Evolutionary conservation across 2,329 filamentous ascomycete species (phyloP).

Genomic region (Fusarium begoniae): DNA sequence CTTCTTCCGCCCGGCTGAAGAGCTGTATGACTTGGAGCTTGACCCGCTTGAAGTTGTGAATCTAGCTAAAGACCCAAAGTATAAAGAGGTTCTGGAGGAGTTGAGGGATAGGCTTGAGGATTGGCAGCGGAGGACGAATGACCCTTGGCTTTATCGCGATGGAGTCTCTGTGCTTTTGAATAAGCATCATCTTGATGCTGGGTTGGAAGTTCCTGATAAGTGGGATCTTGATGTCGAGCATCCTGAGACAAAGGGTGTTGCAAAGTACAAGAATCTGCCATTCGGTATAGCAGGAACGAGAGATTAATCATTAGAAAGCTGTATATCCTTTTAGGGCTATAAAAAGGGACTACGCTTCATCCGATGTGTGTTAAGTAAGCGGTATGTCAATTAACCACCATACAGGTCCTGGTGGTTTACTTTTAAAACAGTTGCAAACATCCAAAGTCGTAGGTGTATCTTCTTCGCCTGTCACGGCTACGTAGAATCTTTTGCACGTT

Average conservation of each 20-base stretch:
- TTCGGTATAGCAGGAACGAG: not conserved
- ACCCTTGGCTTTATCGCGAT: not conserved
- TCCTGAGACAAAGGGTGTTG: not conserved
- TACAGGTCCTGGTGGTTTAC: not conserved
- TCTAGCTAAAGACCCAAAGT: slow-evolving; percentile 32
- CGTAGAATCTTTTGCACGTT: fast-evolving
- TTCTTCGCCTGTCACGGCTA: fast-evolving
- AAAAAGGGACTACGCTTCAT: fast-evolving
- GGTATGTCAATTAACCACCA: not conserved
- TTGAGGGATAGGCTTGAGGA: not conserved
- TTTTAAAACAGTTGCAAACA: fast-evolving
- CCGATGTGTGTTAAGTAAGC: fast-evolving
- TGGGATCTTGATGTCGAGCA: not conserved
- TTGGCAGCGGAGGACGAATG: not conserved
- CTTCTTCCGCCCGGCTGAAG: slow-evolving; percentile 55
- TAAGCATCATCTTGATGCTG: not conserved
- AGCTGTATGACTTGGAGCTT: slow-evolving; percentile 56
- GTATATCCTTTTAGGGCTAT: not conserved
- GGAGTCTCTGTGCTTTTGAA: not conserved
- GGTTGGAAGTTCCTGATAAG: not conserved
- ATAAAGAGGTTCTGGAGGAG: not conserved
- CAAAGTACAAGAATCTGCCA: not conserved
- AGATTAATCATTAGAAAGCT: not conserved
- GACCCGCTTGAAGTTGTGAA: slow-evolving; percentile 59
- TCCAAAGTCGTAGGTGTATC: not conserved